Base-by-base conservation (phyloP, 768 basidiomycete genomes). In the Chalciporus sphaerocephalus region DNA sequence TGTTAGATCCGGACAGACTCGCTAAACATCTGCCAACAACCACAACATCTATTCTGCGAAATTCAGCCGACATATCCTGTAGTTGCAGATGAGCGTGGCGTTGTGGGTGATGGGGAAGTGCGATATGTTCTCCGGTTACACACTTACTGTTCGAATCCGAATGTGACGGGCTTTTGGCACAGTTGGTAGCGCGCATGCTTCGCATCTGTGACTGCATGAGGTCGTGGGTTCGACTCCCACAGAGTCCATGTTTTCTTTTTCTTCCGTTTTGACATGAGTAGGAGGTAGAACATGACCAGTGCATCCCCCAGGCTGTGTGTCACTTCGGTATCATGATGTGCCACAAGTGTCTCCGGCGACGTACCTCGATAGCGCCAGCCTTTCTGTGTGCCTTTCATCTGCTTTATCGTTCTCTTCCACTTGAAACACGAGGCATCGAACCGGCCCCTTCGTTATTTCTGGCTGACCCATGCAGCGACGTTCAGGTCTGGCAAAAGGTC, bases 381-480 rank as follows among this genome's bases (percentile, higher is more conserved):
- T n/a, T n/a, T n/a, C n/a, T n/a, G n/a, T n/a, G n/a, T n/a, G n/a
- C n/a, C n/a, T 32, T 28, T 40, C 35, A 16, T 46, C 22, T 43
- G 46, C 46, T 24, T 46, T 33, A 38, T 40, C 48, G 35, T 18
- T 30, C 32, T 32, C 28, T 37, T 18, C 23, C 16, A 38, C 21
- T n/a, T n/a, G n/a, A n/a, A 38, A 38, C 36, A 27, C 44, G 34
- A 20, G 37, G 34, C 21, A 25, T 34, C 42, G 17, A 3, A 17
- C 39, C 17, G 12, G 44, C 21, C 20, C 35, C 40, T 38, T 28
- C 36, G 35, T 25, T 15, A 40, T 38, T 38, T 12, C 22, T 38
- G 41, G 24, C 42, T 18, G 54, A 78, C 79, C 76, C 49, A 82
- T 85, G 82, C 83, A 80, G 57, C 77, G 84, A 61, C 80, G 82